These are phyloP conservation scores for Serpula lacrymans DNA, from an alignment of 768 basidiomycete species.

Conservation along the genomic window DNA sequence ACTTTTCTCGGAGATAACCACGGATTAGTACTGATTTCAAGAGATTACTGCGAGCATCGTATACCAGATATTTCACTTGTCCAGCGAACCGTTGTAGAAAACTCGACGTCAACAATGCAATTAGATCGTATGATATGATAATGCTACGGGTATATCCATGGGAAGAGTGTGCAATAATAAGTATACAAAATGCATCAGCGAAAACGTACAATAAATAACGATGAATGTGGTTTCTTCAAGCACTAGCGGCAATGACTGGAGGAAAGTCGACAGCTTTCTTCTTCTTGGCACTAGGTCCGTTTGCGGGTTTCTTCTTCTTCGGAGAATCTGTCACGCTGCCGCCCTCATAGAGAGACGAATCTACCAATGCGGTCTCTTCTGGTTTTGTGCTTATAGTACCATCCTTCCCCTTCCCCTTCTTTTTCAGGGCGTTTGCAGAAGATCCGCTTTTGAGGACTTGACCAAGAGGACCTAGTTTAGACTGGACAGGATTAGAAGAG, in stretches of 20 bases:
- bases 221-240: constrained; percentile 20
- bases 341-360: too few relatives aligned
- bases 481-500: constrained; percentile 48
- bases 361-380: too few relatives aligned
- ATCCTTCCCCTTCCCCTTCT: constrained; percentile 39
- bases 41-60: too few relatives aligned
- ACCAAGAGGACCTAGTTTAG: constrained; percentile 77
- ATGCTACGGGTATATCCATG: constrained; percentile 33
- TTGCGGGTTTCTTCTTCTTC: constrained; percentile 6
- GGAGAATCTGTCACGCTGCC: constrained; percentile 9
- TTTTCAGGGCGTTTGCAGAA: constrained; percentile 53
- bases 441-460: constrained; percentile 59
- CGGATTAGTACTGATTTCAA: neutral
- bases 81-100: too few relatives aligned
- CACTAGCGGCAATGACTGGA: constrained; percentile 33
- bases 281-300: constrained; percentile 20
- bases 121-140: constrained; percentile 22
- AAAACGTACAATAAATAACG: too few relatives aligned
- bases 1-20: neutral
- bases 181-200: too few relatives aligned
- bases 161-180: neutral
- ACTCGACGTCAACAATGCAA: neutral
- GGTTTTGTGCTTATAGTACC: constrained; percentile 11
- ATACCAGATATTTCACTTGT: too few relatives aligned
- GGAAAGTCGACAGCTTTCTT: constrained; percentile 23